Evolutionary conservation across 768 basidiomycete genomes (phyloP), one percentile per base, ranked within the genome.

Genomic region (Kwoniella europaea): DNA sequence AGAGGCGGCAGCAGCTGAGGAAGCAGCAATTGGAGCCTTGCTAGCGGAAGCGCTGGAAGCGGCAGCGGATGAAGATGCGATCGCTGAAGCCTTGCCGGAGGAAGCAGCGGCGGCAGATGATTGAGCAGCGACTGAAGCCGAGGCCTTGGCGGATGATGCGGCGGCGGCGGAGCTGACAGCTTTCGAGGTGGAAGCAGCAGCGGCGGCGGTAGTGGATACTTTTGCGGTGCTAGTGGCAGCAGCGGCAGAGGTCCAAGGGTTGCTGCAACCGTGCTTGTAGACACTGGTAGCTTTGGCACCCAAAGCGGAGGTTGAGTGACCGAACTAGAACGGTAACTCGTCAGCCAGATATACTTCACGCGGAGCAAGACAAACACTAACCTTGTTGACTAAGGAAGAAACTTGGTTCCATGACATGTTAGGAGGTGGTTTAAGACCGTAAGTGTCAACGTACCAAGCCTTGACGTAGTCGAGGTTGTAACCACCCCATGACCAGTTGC

Each of bases 361-460:
- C 35, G 10, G 24, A 10, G 27, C 3, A 52, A 27, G 24, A 52
- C 15, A 16, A 3, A 12, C n/a, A 54, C 68, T 6, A 16, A 63
- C 54, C 60, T 65, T 43, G 53, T 20, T 57, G 59, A 72, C 71
- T 16, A 72, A 54, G 35, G 67, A 57, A n/a, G 71, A 68, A 10
- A 72, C 71, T 63, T 72, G 71, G 22, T 68, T 50, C 71, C 71
- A 72, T 2, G 13, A 50, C 66, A 68, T 68, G 66, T 62, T 62
- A 15, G 65, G 63, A 68, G 71, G 71, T 20, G 71, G 71, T 9
- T 68, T 35, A 35, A 65, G 46, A 41, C 71, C 71, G 58, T 72
- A 72, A 41, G 43, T 44, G 62, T 68, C 71, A 10, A 72, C 15
- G 67, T 72, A 72, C 71, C 71, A 72, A 35, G 61, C 62, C 52